Conservation (phyloP, 371 early-diverging fungal genomes). For the Rhizopus arrhizus region DNA sequence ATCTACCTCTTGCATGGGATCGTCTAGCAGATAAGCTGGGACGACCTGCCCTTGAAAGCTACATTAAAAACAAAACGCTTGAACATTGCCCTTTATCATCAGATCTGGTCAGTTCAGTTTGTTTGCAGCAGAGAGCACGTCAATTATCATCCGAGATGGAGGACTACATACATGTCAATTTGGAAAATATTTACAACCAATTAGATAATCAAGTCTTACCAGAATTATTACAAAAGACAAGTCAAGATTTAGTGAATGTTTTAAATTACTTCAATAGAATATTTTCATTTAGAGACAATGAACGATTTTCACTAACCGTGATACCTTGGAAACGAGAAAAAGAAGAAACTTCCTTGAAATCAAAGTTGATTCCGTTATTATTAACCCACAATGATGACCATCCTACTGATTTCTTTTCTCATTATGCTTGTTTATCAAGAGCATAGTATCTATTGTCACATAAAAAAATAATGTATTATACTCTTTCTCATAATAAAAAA, state of each 20-base stretch:
- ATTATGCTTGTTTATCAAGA: slow-evolving; percentile 29
- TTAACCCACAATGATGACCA: slow-evolving; percentile 23
- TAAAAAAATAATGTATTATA: not conserved
- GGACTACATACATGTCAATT: slow-evolving; percentile 17
- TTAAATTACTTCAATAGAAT: slow-evolving; percentile 32
- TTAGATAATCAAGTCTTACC: slow-evolving; percentile 27
- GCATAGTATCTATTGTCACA: slow-evolving; percentile 6
- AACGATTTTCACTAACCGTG: slow-evolving; percentile 25
- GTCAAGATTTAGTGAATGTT: slow-evolving; percentile 24
- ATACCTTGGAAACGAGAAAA: slow-evolving; percentile 25
- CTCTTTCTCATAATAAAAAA: not conserved
- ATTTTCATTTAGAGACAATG: slow-evolving; percentile 17
- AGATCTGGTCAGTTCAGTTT: slow-evolving; percentile 16
- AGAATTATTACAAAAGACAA: slow-evolving; percentile 20
- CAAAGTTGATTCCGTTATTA: slow-evolving; percentile 21
- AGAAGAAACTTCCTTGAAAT: slow-evolving; percentile 9
- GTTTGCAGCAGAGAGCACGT: slow-evolving; percentile 21
- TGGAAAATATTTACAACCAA: slow-evolving; percentile 18
- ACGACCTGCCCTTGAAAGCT: slow-evolving; percentile 35
- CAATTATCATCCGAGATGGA: slow-evolving; percentile 22
- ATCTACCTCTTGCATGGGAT: slow-evolving; percentile 48
- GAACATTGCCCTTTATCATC: slow-evolving; percentile 20
- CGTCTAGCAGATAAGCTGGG: slow-evolving; percentile 33
- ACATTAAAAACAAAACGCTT: slow-evolving; percentile 19
- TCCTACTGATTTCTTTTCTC: slow-evolving; percentile 26